Conservation (phyloP, 2,329 filamentous ascomycete genomes). For the Lasiodiplodia gonubiensis region DNA sequence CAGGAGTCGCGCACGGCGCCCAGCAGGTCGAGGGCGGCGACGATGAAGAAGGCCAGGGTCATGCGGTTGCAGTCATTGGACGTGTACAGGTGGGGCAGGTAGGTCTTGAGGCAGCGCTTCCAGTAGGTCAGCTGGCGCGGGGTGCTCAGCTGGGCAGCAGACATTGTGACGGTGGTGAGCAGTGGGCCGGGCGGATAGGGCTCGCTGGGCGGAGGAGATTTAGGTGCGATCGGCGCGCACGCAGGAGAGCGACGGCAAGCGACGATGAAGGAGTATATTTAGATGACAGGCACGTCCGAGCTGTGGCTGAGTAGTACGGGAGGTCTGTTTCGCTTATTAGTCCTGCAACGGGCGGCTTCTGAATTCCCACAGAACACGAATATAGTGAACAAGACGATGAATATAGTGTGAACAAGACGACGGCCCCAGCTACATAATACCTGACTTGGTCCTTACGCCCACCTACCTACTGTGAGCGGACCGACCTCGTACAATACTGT, state of each 20-base stretch:
- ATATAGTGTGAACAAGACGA: too few relatives aligned
- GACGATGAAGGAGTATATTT: slow-evolving; percentile 14
- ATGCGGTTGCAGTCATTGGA: slow-evolving; percentile 89
- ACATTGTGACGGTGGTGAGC: slow-evolving; percentile 12
- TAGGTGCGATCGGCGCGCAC: background rate
- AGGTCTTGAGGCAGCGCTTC: slow-evolving; percentile 81
- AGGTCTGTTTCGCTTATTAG: too few relatives aligned
- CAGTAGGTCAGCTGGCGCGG: slow-evolving; percentile 82
- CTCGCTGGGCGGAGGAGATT: background rate
- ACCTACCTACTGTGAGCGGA: too few relatives aligned
- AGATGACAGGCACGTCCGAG: slow-evolving; percentile 14
- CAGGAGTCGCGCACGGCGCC: slow-evolving; percentile 64
- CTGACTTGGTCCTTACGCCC: too few relatives aligned
- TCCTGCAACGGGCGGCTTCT: too few relatives aligned
- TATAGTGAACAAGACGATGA: too few relatives aligned
- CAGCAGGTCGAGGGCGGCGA: slow-evolving; percentile 84
- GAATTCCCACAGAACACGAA: too few relatives aligned
- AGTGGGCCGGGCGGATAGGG: slow-evolving; percentile 23
- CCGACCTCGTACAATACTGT: too few relatives aligned
- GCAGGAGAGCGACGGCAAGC: slow-evolving; percentile 16
- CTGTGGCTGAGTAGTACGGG: slow-evolving; percentile 16
- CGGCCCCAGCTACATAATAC: too few relatives aligned
- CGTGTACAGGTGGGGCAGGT: slow-evolving; percentile 83
- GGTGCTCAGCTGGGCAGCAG: slow-evolving; percentile 39
- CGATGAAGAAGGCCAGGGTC: slow-evolving; percentile 85